Conservation (phyloP, 139 green algal genomes). For the Chloropicon primus region DNA sequence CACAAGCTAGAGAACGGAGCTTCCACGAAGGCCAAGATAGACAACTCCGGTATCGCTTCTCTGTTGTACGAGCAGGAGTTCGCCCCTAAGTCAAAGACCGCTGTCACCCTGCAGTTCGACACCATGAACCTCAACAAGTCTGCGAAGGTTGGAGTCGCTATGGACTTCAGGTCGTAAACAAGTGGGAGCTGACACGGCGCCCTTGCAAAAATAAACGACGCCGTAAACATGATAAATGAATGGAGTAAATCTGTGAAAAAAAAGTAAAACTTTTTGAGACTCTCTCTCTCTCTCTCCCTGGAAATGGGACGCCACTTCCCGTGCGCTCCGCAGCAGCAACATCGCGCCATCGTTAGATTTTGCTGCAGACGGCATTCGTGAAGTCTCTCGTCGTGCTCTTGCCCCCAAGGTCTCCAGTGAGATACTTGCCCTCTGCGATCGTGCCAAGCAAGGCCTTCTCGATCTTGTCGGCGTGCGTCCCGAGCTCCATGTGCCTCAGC, state of each 20-base stretch:
- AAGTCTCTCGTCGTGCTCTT: slow-evolving; percentile 59
- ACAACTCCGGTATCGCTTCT: background rate
- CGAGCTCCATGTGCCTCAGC: slow-evolving; percentile 69
- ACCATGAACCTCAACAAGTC: background rate
- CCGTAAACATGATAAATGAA: too few relatives aligned
- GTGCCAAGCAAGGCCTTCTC: slow-evolving; percentile 58
- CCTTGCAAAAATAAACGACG: background rate
- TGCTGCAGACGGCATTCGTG: slow-evolving; percentile 79
- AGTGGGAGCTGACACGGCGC: too few relatives aligned
- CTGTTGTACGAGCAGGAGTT: background rate
- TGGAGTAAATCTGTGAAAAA: too few relatives aligned
- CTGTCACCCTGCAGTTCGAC: background rate
- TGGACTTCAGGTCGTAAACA: background rate
- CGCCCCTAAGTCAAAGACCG: background rate
- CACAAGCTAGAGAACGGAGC: background rate
- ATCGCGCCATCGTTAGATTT: too few relatives aligned
- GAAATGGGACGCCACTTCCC: too few relatives aligned
- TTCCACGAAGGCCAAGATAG: background rate
- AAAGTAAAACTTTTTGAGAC: background rate
- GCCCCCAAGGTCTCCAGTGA: slow-evolving; percentile 79
- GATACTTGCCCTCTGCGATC: slow-evolving; percentile 72
- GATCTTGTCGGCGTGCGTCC: slow-evolving; percentile 44
- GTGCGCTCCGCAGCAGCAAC: too few relatives aligned
- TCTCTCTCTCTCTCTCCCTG: too few relatives aligned
- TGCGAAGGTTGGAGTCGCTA: background rate